phyloP scores from a whole-genome alignment of 108 stramenopile genomes.

The Mayamaea pseudoterrestris region DNA sequence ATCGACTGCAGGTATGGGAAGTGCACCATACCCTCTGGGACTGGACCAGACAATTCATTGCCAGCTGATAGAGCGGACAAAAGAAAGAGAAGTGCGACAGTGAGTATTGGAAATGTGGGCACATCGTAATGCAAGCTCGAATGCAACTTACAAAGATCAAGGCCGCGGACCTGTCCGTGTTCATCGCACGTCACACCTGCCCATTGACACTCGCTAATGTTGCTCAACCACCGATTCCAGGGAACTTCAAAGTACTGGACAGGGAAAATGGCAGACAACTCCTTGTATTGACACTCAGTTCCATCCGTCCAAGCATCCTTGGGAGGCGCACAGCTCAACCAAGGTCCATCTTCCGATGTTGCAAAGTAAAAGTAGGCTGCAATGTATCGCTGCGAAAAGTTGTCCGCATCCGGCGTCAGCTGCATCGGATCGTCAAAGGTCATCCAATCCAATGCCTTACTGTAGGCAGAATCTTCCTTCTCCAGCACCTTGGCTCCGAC shows the following conservation, averaged over 20 bases:
- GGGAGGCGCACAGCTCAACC: slow-evolving; percentile 31
- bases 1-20: slow-evolving; percentile 15
- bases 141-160: slow-evolving; percentile 15
- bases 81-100: background rate
- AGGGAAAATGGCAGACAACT: slow-evolving; percentile 1
- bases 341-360: slow-evolving; percentile 19
- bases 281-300: slow-evolving; percentile 8
- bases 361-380: slow-evolving; percentile 40
- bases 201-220: slow-evolving; percentile 17
- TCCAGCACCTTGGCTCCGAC: slow-evolving; percentile 15
- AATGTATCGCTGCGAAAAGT: slow-evolving; percentile 51
- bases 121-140: background rate
- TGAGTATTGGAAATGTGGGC: background rate
- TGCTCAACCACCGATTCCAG: slow-evolving; percentile 27
- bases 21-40: slow-evolving; percentile 9
- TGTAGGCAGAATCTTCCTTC: slow-evolving; percentile 26
- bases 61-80: slow-evolving; percentile 3
- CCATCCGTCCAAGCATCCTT: slow-evolving; percentile 6
- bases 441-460: slow-evolving; percentile 47
- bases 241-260: slow-evolving; percentile 2
- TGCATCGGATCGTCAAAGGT: slow-evolving; percentile 40
- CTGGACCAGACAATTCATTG: slow-evolving; percentile 4
- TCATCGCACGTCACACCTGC: slow-evolving; percentile 16
- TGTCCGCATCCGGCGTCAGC: slow-evolving; percentile 16
- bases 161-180: slow-evolving; percentile 4